Evolutionary conservation across 192 early-diverging fungal genomes (phyloP), one percentile per base, ranked within the genome.

Genomic region (Backusella sp.): DNA sequence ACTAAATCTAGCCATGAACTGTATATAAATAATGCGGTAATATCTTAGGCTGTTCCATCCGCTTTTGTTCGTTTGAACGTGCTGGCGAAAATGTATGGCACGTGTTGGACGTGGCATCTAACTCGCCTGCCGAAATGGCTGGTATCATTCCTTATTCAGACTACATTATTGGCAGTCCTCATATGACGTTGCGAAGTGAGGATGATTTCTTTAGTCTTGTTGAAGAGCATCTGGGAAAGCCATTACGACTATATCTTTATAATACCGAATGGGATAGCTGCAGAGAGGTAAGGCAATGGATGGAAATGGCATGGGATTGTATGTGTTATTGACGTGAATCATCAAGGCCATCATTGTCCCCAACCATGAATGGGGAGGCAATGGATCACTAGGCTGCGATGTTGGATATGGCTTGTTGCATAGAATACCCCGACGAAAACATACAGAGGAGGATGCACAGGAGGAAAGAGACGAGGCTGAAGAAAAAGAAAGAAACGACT

Each of bases 121-220:
- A 92, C 72, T 92, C 92, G 11, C 93, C 93, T 7, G 92, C 93
- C 11, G 86, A 87, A 79, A 82, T 81, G 78, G 92, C 93, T 21
- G 91, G 91, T 46, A 79, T 94, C 19, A 85, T 87, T 28, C 74
- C 92, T 14, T 80, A 89, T 65, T 84, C 86, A 19, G 93, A 94
- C 78, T 94, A 93, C 79, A 86, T 94, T n/a, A 89, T 94, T 65
- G 93, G 91, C 17, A 87, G 87, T 34, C 91, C 90, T 65, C 82
- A 90, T 32, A 82, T 80, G 6, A 85, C 85, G 21, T 79, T 94
- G 72, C 73, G 80, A n/a, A 82, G 80, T 19, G 87, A 92, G 79
- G 85, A 87, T 68, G 92, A 93, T 73, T 85, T 94, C 56, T 89
- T 88, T 66, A 76, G 85, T 9, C 70, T 94, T n/a, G 84, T 94